Evolutionary conservation across 2,329 filamentous ascomycete genomes (phyloP), one percentile per base, ranked within the genome.

Genomic region (Zalaria sp.): DNA sequence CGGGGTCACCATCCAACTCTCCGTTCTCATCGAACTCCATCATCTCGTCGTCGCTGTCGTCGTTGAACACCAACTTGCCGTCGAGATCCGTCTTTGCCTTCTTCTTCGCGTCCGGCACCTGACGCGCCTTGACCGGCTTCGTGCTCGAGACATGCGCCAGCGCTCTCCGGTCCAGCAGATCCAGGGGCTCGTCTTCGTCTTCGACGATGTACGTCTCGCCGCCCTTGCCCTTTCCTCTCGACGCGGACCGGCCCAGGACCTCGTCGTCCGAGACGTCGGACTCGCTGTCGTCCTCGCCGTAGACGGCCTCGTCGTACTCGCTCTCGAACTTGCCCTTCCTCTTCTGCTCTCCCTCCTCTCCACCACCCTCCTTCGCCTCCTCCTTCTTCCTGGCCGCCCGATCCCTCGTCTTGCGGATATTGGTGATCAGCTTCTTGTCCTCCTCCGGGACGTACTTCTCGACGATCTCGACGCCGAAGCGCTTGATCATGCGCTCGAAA

Each of bases 271-370:
- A 77, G 44, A 77, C 74, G 43, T 76, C 78, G 2, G 71, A 76
- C 39, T 66, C 71, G 37, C 77, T 59, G 38, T 70, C 80, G 3
- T 54, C 56, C 34, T 54, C 59, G 57, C 86, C 88, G 57, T 95
- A 94, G 29, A 98, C 76, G n/a, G 89, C 88, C 61, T 93, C 83
- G 59, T 96, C 89, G 60, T 91, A 95, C 56, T 93, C 89, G 62
- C 83, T 93, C 62, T 88, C 86, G 57, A 93, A 94, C 45, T 78
- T 77, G 53, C 74, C 66, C 57, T 73, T 72, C 43, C 65, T 52
- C 45, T 47, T 68, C 57, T 61, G 53, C 0, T 69, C 72, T 3
- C 74, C 71, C 4, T 69, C 73, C 5, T 71, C 77, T 5, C 72
- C 81, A 1, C 66, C 74, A 11, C 67, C 73, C 6, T 67, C 72